These are phyloP conservation scores for Pseudocercospora pini-densiflorae DNA, from an alignment of 2,329 filamentous ascomycete genomes.

Conservation along the genomic window DNA sequence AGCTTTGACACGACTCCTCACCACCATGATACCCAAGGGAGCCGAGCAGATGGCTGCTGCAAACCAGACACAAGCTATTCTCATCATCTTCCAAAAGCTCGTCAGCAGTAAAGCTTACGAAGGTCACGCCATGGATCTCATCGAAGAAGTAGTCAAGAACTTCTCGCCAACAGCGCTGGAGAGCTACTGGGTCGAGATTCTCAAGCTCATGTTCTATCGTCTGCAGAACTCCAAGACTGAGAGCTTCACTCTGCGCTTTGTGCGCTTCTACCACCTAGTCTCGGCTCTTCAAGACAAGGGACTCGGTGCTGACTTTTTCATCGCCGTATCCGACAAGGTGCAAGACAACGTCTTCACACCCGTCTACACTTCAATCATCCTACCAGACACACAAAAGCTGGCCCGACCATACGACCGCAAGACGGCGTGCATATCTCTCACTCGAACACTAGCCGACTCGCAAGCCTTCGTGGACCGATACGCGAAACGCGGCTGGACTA, in stretches of 20 bases:
- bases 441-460: slow-evolving; percentile 88
- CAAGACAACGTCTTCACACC: slow-evolving; percentile 79
- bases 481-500: slow-evolving; percentile 81
- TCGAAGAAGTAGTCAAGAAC: slow-evolving; percentile 76
- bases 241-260: slow-evolving; percentile 82
- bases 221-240: slow-evolving; percentile 77
- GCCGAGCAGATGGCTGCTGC: slow-evolving; percentile 73
- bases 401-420: slow-evolving; percentile 89
- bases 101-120: slow-evolving; percentile 83
- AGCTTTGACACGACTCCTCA: slow-evolving; percentile 81
- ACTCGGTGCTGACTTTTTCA: slow-evolving; percentile 92
- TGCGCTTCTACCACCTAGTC: slow-evolving; percentile 92
- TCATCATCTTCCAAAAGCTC: slow-evolving; percentile 96
- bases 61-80: slow-evolving; percentile 81
- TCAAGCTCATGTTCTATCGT: slow-evolving; percentile 79
- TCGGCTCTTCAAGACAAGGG: slow-evolving; percentile 78
- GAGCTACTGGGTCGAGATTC: slow-evolving; percentile 76
- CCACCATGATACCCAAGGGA: slow-evolving; percentile 80
- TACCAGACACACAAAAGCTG: slow-evolving; percentile 87
- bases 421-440: slow-evolving; percentile 87
- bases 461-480: slow-evolving; percentile 76
- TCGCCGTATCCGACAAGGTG: slow-evolving; percentile 79
- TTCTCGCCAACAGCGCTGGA: slow-evolving; percentile 77
- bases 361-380: slow-evolving; percentile 84
- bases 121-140: slow-evolving; percentile 82